phyloP scores from a whole-genome alignment of 176 grass and related monocot genomes.

The Carex kokanica region DNA sequence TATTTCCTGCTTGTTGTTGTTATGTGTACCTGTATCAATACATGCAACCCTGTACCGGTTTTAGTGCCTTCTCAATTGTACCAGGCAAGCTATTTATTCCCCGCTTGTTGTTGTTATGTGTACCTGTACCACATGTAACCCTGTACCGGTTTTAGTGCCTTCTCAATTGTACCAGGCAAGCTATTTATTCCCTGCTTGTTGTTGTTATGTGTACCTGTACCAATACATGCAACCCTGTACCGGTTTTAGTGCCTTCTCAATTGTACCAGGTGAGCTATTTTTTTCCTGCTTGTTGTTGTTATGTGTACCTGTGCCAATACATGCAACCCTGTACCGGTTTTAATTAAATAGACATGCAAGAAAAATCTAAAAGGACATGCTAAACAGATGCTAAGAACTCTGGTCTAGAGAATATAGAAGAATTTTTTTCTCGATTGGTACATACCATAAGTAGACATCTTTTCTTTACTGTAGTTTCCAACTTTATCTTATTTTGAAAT shows the following conservation, averaged over 20 bases:
- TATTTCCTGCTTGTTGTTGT: no score
- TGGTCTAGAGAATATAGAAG: not conserved
- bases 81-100: no score
- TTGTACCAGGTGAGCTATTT: no score
- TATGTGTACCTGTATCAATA: not conserved
- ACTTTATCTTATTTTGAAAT: slow-evolving; percentile 13
- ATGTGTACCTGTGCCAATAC: not conserved
- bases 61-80: not conserved
- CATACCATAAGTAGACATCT: not conserved
- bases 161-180: slow-evolving; percentile 72
- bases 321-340: not conserved
- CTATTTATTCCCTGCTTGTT: not conserved
- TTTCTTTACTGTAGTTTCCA: not conserved
- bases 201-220: not conserved
- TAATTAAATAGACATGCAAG: not conserved
- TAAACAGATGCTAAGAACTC: not conserved
- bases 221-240: not conserved
- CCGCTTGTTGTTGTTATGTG: no score
- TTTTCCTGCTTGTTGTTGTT: no score
- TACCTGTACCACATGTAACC: no score
- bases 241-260: not conserved
- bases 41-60: not conserved
- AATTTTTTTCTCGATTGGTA: not conserved
- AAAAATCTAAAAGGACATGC: not conserved
- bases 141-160: slow-evolving; percentile 37